phyloP scores from a whole-genome alignment of 768 basidiomycete genomes.

The Hebeloma cylindrosporum region DNA sequence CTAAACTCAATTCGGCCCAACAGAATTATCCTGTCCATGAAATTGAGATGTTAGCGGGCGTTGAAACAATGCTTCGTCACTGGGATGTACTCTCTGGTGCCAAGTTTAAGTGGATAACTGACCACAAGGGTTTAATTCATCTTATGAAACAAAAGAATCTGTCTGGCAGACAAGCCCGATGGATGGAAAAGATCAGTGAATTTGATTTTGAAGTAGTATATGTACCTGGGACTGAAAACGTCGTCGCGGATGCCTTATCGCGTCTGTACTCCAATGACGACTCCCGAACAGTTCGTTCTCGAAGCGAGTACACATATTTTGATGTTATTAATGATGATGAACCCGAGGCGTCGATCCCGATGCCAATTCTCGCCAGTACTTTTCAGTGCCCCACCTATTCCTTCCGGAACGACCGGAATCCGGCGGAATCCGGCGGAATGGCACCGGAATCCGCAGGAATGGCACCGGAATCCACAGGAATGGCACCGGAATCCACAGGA shows the following conservation, averaged over 20 bases:
- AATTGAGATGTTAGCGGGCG: slow-evolving; percentile 34
- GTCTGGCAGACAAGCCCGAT: slow-evolving; percentile 34
- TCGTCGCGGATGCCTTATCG: slow-evolving; percentile 41
- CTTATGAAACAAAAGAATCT: slow-evolving; percentile 36
- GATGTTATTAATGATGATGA: slow-evolving; percentile 7
- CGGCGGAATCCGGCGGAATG: no score
- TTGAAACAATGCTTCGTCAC: slow-evolving; percentile 34
- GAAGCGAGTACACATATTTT: slow-evolving; percentile 24
- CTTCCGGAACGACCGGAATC: no score
- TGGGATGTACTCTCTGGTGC: slow-evolving; percentile 30
- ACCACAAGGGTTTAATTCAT: slow-evolving; percentile 33
- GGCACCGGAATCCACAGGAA: no score
- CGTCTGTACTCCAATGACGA: slow-evolving; percentile 25
- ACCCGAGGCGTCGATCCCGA: no score
- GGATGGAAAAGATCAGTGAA: slow-evolving; percentile 38
- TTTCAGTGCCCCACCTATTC: no score
- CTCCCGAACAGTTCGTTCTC: slow-evolving; percentile 19
- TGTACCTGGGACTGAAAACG: slow-evolving; percentile 37
- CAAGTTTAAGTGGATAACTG: slow-evolving; percentile 30
- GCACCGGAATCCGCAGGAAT: no score
- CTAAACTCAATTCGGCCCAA: slow-evolving; percentile 33
- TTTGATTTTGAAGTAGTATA: slow-evolving; percentile 39
- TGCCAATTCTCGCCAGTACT: no score
- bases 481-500: no score
- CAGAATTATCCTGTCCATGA: slow-evolving; percentile 41